Evolutionary conservation across 148 eudicot genomes (phyloP), one percentile per base, ranked within the genome.

Genomic region (Fagopyrum tataricum): DNA sequence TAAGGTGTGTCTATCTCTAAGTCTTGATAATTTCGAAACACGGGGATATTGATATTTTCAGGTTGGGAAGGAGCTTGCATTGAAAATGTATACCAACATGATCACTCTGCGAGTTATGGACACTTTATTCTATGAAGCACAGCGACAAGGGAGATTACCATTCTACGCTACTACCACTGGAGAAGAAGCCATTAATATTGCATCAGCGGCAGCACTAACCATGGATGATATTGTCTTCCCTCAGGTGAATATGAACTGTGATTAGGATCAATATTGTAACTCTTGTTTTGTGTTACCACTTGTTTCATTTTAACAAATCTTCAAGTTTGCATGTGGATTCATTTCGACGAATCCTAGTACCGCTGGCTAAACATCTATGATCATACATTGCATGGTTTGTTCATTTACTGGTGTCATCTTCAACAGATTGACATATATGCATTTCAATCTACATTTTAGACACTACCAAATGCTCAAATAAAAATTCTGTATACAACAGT

Each of bases 111-210:
- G 84, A 79, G 84, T 81, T 13, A 88, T 92, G 91, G 97, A 92
- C 71, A 82, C 79, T 41, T 56, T 86, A 64, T 88, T 92, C 75
- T 85, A 86, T 72, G 97, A 92, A 78, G 91, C 91, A 47, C 96
- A 88, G 40, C 86, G 93, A 78, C 97, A 92, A 64, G 96, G 97
- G 9, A 85, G 96, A 75, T 77, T 90, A 61, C 84, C 90, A 9
- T 92, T 92, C 77, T 92, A 92, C 70, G 44, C 82, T 67, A 92
- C 96, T n/a, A 77, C 88, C 24, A 70, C 47, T 2, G 97, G 96
- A 42, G 97, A 92, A 77, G 97, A 90, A 80, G 97, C 96, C 73
- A 82, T 88, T 75, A 88, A 87, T 80, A 83, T 92, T 66, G 93
- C 91, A 58, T 83, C 97, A 0, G 97, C 91, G 2, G 93, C 96